phyloP scores from a whole-genome alignment of 768 basidiomycete species.

The Steccherinum ochraceum region DNA sequence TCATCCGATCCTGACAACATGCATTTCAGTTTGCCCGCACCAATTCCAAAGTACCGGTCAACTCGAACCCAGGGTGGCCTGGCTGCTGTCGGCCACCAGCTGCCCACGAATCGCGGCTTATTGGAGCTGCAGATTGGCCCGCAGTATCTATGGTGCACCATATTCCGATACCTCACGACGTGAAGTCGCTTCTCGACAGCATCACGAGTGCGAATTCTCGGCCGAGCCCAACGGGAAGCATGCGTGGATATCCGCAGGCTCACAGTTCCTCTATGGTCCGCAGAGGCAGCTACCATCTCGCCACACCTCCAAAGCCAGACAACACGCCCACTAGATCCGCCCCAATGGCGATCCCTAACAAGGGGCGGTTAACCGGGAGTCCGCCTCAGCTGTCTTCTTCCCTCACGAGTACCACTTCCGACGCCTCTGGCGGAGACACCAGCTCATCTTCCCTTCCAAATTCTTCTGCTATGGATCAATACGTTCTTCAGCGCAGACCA shows the following conservation, averaged over 20 bases:
- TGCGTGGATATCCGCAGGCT: slow-evolving; percentile 11
- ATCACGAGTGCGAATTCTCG: slow-evolving; percentile 11
- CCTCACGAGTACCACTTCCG: slow-evolving; percentile 32
- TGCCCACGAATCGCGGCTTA: slow-evolving; percentile 49
- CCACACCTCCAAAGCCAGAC: slow-evolving; percentile 16
- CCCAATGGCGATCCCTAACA: slow-evolving; percentile 30
- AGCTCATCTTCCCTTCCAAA: slow-evolving; percentile 37
- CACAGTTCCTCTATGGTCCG: slow-evolving; percentile 18
- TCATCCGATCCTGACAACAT: background rate
- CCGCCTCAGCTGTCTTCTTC: slow-evolving; percentile 40
- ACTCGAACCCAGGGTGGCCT: slow-evolving; percentile 77
- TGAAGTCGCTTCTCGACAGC: slow-evolving; percentile 61
- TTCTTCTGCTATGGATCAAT: slow-evolving; percentile 40
- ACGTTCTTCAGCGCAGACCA: slow-evolving; percentile 41
- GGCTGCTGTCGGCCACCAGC: slow-evolving; percentile 82
- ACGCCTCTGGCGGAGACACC: slow-evolving; percentile 34
- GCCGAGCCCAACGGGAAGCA: slow-evolving; percentile 4
- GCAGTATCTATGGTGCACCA: slow-evolving; percentile 72
- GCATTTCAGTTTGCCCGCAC: slow-evolving; percentile 61
- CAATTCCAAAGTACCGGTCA: slow-evolving; percentile 49
- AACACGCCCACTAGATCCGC: slow-evolving; percentile 11
- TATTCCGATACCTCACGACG: slow-evolving; percentile 65
- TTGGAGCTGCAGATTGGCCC: slow-evolving; percentile 74
- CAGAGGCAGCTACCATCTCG: slow-evolving; percentile 17
- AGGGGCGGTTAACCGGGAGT: slow-evolving; percentile 50